Evolutionary conservation across 2,329 filamentous ascomycete genomes (phyloP).

Genomic region (Pseudogymnoascus destructans): DNA sequence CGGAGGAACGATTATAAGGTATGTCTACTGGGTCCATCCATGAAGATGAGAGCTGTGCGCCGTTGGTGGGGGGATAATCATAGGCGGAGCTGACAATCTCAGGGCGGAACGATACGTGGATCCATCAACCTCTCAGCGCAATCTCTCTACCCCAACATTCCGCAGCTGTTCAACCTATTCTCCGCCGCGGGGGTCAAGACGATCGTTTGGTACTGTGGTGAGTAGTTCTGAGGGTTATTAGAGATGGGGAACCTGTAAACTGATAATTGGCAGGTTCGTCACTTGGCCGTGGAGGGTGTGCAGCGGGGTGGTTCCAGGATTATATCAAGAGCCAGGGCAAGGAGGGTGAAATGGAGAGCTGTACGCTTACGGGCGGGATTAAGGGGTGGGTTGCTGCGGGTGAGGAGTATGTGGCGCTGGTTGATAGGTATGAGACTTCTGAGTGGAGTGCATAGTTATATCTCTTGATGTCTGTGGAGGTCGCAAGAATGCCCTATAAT

Average conservation of each 20-base stretch:
- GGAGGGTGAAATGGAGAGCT: slow-evolving; percentile 24
- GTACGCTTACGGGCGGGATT: slow-evolving; percentile 26
- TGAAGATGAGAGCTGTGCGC: slow-evolving; percentile 6
- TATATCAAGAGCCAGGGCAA: slow-evolving; percentile 22
- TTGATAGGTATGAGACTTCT: slow-evolving; percentile 25
- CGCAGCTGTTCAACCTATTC: slow-evolving; percentile 23
- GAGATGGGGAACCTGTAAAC: background rate
- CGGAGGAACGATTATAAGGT: slow-evolving; percentile 27
- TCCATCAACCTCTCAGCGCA: slow-evolving; percentile 27
- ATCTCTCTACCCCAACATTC: slow-evolving; percentile 23
- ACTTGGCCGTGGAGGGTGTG: slow-evolving; percentile 26
- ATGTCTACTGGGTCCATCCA: slow-evolving; percentile 9
- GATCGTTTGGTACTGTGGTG: slow-evolving; percentile 25
- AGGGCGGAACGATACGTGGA: slow-evolving; percentile 26
- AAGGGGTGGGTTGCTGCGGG: slow-evolving; percentile 27
- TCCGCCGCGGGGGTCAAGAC: slow-evolving; percentile 17
- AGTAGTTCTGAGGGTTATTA: background rate
- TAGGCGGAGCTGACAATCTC: slow-evolving; percentile 1
- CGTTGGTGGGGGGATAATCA: background rate
- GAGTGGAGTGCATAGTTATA: slow-evolving; percentile 10
- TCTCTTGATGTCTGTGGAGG: background rate
- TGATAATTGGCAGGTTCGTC: slow-evolving; percentile 26
- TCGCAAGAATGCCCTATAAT: background rate
- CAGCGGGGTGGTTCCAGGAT: slow-evolving; percentile 29
- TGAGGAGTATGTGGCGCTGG: slow-evolving; percentile 23